A percentile compares a stretch with the other conserved stretches of the same genome.
phyloP scores from a whole-genome alignment of 345 rosid genomes.

The Trapa bicornis region DNA sequence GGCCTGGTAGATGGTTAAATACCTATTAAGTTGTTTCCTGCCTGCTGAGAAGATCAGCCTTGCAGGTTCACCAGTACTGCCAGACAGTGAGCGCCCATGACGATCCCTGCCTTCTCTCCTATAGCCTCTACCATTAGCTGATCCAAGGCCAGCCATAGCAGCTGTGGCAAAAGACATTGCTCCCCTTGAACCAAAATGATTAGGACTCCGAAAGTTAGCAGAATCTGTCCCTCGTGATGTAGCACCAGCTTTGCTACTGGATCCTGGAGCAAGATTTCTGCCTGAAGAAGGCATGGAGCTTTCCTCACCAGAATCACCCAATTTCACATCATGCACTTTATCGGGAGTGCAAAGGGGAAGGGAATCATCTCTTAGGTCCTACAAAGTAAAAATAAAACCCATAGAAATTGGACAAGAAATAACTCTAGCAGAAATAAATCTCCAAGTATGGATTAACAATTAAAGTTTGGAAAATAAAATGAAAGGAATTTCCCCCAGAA shows the following conservation, averaged over 20 bases:
- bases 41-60: constrained; percentile 72
- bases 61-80: constrained; percentile 65
- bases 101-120: constrained; percentile 87
- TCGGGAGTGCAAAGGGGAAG: constrained; percentile 89
- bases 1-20: constrained; percentile 96
- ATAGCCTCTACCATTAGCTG: constrained; percentile 83
- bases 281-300: constrained; percentile 28
- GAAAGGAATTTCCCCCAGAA: neutral
- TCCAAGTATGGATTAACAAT: neutral
- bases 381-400: neutral
- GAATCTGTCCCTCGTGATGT: constrained; percentile 60
- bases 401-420: neutral
- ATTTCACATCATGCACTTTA: constrained; percentile 89
- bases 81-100: constrained; percentile 58
- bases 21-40: constrained; percentile 83
- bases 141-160: constrained; percentile 96
- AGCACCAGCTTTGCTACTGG: constrained; percentile 69
- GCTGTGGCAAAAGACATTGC: constrained; percentile 98
- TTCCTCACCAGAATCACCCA: constrained; percentile 77
- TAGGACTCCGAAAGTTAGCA: constrained; percentile 56
- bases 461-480: neutral
- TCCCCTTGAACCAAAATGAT: constrained; percentile 75
- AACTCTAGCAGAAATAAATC: neutral
- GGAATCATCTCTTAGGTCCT: constrained; percentile 81
- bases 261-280: constrained; percentile 64